A percentile compares a stretch with the other conserved stretches of the same genome.
phyloP scores from a whole-genome alignment of 352 stramenopile genomes.

The Globisporangium takayamanum region DNA sequence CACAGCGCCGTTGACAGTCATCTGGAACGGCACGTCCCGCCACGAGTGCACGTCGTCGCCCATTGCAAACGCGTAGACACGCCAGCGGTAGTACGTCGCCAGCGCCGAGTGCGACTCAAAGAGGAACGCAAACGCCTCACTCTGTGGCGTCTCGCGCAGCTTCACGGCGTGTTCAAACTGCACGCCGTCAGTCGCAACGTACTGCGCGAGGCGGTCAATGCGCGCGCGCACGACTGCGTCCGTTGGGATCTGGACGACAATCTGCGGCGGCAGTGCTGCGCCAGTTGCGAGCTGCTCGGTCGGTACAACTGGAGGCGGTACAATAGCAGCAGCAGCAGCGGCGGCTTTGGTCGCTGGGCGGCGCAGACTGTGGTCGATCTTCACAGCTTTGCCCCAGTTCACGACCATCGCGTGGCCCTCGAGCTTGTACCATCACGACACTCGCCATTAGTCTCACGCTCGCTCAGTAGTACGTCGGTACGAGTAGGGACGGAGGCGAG shows the following conservation, averaged over 20 bases:
- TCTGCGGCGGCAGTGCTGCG: conserved; percentile 7
- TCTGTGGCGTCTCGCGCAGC: conserved; percentile 29
- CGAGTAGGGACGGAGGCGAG: too few relatives aligned
- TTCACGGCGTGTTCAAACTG: conserved; percentile 65
- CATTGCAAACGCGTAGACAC: conserved; percentile 67
- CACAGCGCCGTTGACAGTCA: conserved; percentile 42
- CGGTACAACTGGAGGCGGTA: conserved; percentile 7
- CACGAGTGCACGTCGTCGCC: conserved; percentile 44
- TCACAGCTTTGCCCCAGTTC: conserved; percentile 77
- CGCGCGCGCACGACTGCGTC: conserved; percentile 20
- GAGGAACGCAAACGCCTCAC: conserved; percentile 40
- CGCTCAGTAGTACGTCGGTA: not conserved
- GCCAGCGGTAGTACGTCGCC: conserved; percentile 66
- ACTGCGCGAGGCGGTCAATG: conserved; percentile 52
- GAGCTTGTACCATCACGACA: conserved; percentile 31
- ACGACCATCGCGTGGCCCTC: conserved; percentile 72
- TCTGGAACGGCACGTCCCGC: conserved; percentile 53
- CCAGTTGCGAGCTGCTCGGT: not conserved
- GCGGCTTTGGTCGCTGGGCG: conserved; percentile 4
- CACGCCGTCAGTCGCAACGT: conserved; percentile 53
- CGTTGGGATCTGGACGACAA: conserved; percentile 34
- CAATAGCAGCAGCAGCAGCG: conserved; percentile 9
- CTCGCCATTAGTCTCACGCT: conserved; percentile 4
- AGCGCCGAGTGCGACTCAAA: conserved; percentile 26
- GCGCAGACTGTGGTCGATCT: conserved; percentile 35